These are phyloP conservation scores for Globisporangium iwayamae DNA, from an alignment of 352 stramenopile genomes.

Conservation along the genomic window DNA sequence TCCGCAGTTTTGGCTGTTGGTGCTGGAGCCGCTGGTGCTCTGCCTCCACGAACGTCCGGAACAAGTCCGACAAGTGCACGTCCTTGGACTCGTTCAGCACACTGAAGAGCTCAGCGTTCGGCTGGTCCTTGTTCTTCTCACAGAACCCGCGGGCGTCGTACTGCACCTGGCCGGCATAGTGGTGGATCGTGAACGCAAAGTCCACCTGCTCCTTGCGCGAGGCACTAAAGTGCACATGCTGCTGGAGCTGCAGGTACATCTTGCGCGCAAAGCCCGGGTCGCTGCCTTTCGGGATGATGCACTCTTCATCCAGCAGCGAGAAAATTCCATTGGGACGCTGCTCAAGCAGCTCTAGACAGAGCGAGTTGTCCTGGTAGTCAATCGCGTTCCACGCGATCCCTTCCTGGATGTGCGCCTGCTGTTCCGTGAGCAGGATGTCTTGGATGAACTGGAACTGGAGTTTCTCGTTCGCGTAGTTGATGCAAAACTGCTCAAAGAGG, in stretches of 20 bases:
- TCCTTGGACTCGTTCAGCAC: constrained; percentile 65
- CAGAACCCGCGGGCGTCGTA: constrained; percentile 80
- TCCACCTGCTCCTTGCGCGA: constrained; percentile 67
- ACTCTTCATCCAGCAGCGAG: constrained; percentile 84
- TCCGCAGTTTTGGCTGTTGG: constrained; percentile 47
- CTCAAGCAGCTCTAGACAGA: constrained; percentile 83
- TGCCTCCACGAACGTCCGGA: constrained; percentile 65
- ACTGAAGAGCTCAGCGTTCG: constrained; percentile 69
- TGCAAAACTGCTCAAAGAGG: constrained; percentile 79
- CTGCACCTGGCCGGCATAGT: constrained; percentile 77
- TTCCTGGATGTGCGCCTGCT: constrained; percentile 72
- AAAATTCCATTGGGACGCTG: constrained; percentile 75
- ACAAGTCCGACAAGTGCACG: constrained; percentile 51
- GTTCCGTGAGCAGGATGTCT: constrained; percentile 73
- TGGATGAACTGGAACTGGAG: constrained; percentile 84
- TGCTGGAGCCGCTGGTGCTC: constrained; percentile 27
- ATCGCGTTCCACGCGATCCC: constrained; percentile 67
- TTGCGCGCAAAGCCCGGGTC: constrained; percentile 74
- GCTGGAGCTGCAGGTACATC: constrained; percentile 63
- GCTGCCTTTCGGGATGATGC: constrained; percentile 72
- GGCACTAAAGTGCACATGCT: constrained; percentile 55
- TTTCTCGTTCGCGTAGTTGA: constrained; percentile 83
- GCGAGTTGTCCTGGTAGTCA: constrained; percentile 70
- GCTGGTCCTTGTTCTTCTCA: constrained; percentile 88
- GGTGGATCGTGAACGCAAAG: constrained; percentile 70